phyloP scores from a whole-genome alignment of 371 early-diverging fungal species.

The Parasitella parasitica region DNA sequence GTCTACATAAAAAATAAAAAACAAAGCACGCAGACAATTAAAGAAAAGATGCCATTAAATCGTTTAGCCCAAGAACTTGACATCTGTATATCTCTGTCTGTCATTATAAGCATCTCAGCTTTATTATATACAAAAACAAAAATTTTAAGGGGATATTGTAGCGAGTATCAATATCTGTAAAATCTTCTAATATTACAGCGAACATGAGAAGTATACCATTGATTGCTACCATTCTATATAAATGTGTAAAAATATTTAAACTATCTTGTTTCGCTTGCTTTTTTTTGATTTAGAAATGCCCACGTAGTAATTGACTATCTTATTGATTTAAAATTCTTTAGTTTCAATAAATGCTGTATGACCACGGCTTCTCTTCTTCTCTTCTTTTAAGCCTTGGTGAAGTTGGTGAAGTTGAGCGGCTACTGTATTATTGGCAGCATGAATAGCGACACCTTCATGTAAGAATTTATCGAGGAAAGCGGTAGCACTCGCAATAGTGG shows the following conservation, averaged over 20 bases:
- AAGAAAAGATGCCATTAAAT: constrained; percentile 24
- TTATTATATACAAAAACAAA: neutral
- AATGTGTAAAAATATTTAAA: neutral
- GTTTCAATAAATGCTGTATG: constrained; percentile 1
- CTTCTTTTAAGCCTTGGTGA: constrained; percentile 46
- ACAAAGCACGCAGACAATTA: constrained; percentile 9
- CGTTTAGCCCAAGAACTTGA: neutral
- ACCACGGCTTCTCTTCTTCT: constrained; percentile 35
- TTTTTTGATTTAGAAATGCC: neutral
- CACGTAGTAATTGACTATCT: neutral
- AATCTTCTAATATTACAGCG: neutral
- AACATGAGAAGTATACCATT: neutral
- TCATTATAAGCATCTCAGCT: neutral
- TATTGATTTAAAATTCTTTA: constrained; percentile 15
- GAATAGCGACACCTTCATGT: constrained; percentile 51
- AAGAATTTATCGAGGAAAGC: constrained; percentile 44
- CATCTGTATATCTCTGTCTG: neutral
- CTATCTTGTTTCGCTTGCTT: neutral
- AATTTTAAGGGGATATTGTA: neutral
- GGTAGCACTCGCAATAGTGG: constrained; percentile 30
- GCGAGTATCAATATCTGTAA: neutral
- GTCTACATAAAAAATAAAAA: too few relatives aligned
- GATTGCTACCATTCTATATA: neutral
- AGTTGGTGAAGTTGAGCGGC: constrained; percentile 51
- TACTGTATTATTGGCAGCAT: constrained; percentile 52